Base-by-base conservation (phyloP, 805 yeast species). In the Myxozyma nipponensis region DNA sequence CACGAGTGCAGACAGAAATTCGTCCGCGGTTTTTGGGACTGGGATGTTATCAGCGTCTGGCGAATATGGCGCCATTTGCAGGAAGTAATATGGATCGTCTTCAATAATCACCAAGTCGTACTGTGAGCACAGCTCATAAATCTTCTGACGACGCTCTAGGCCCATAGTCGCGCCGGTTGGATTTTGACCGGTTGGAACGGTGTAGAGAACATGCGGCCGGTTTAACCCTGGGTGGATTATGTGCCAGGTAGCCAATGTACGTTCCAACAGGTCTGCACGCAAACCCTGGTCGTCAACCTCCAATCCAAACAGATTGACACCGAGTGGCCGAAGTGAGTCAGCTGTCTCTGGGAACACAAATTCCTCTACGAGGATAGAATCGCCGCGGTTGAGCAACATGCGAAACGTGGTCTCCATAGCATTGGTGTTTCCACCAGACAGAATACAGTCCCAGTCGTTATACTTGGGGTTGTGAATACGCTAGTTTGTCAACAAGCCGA, bases 81-180 rank as follows among this genome's bases (percentile, higher is more conserved):
- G 74, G 75, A 88, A 91, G 75, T 87, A 91, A 80, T 91, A 91
- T 48, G 98, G 98, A 72, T 93, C 98, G 69, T 91, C 98, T 73
- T 91, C 98, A 46, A 91, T 68, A 60, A 91, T 83, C 49, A 91
- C 63, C 66, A 91, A 76, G 71, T 93, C 96, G 68, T 89, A 85
- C 72, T 87, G 83, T 65, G 79, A 82, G 32, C 95, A 91, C 56
- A 91, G 66, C 54, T 78, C 76, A 70, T 89, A 90, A 59, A 93
- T 77, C 49, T 76, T 79, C 55, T 71, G 67, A 72, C 96, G 86
- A 73, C 98, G 82, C 63, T 86, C 90, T 24, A 63, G 70, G 32
- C 84, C 73, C 62, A 93, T 73, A 22, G 88, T 85, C 2, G 95
- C 82, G 35, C 98, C 98, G 18, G 97, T 90, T 57, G 98, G 98